Evolutionary conservation across 2,329 filamentous ascomycete genomes (phyloP), one percentile per base, ranked within the genome.

Genomic region (Penicillium polonicum): DNA sequence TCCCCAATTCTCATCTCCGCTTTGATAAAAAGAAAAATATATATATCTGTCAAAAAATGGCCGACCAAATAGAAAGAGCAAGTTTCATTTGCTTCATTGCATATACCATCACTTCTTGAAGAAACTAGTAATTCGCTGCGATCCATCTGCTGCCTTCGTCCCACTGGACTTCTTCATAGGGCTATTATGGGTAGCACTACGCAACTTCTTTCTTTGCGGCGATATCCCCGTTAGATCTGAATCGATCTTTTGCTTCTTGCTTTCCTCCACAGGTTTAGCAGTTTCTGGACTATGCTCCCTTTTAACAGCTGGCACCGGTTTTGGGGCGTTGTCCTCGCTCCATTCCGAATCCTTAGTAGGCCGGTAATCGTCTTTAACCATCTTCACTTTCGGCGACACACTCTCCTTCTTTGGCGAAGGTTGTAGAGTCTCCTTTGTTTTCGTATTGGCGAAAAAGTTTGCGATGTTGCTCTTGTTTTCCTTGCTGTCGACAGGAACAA

Each of bases 381-480:
- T 44, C 23, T 60, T 63, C 25, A 43, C 42, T 62, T 79, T 71
- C 55, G 76, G 69, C 60, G 79, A 72, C 13, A 71, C 62, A 46
- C 75, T 60, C 13, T 65, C 49, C 45, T 67, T 66, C 46, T 71
- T 66, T 3, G 55, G 45, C 35, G 59, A 50, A 0, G n/a, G 0
- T 5, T 25, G 19, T 19, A n/a, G 2, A 6, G 60, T 59, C 27
- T 72, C 70, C 50, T 70, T 70, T 39, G 74, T 70, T n/a, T 73
- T 65, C 7, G 74, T 80, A 42, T 85, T 89, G 8, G 82, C 82
- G 69, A 97, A 97, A 79, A 96, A 97, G 68, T 96, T 96, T 45
- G 89, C 90, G 73, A 97, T 97, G 64, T 94, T 97, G 49, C 83
- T 86, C 78, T 95, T 97, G 74, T 97, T 97, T 68, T 92, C 89